These are phyloP conservation scores for Xylaria sp. DNA, from an alignment of 2,329 filamentous ascomycete species.

Conservation along the genomic window DNA sequence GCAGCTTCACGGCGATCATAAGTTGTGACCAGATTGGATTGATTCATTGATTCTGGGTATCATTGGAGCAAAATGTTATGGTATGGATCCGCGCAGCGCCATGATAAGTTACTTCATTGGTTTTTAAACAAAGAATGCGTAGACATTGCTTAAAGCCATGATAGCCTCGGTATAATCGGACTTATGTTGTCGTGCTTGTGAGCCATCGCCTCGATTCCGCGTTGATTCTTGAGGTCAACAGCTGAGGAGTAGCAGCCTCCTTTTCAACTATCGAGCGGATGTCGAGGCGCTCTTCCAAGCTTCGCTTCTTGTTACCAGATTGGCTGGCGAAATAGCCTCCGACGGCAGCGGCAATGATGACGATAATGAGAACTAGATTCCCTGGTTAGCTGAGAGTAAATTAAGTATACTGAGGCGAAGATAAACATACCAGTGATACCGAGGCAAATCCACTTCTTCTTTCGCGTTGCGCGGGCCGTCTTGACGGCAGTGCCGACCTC, in stretches of 20 bases:
- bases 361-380: constrained; percentile 56
- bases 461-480: constrained; percentile 79
- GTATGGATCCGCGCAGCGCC: constrained; percentile 4
- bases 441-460: constrained; percentile 97
- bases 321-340: constrained; percentile 38
- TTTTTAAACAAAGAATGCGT: neutral
- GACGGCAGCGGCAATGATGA: constrained; percentile 58
- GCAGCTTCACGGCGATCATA: constrained; percentile 33
- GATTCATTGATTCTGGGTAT: constrained; percentile 21
- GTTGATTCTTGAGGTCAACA: constrained; percentile 34
- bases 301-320: constrained; percentile 28
- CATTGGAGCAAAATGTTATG: constrained; percentile 16
- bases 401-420: neutral
- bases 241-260: constrained; percentile 25
- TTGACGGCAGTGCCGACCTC: constrained; percentile 82
- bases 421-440: constrained; percentile 68
- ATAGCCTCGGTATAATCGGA: neutral
- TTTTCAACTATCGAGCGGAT: constrained; percentile 29
- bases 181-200: constrained; percentile 27
- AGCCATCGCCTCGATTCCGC: constrained; percentile 32
- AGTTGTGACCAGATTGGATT: constrained; percentile 24
- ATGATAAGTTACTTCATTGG: no score
- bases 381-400: constrained; percentile 37
- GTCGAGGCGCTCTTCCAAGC: constrained; percentile 28
- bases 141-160: neutral